phyloP scores from a whole-genome alignment of 1,139 yeast species.

The Meyerozyma sp. region DNA sequence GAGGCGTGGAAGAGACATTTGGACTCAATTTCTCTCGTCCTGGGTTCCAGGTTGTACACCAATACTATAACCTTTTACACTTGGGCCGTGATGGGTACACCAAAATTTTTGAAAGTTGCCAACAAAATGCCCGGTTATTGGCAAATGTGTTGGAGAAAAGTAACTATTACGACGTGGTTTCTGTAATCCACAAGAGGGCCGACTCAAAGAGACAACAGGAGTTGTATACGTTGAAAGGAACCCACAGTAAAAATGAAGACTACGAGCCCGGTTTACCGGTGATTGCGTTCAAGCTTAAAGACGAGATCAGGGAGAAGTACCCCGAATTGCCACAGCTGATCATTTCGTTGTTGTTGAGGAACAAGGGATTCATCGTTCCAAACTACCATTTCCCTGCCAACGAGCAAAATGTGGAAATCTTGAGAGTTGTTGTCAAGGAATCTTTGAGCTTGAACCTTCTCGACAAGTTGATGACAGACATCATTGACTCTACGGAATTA shows the following conservation, averaged over 20 bases:
- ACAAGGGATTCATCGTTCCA: constrained; percentile 84
- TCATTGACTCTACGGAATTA: constrained; percentile 50
- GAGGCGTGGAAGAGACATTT: constrained; percentile 85
- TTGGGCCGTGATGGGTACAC: constrained; percentile 69
- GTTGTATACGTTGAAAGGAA: constrained; percentile 19
- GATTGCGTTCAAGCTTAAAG: constrained; percentile 74
- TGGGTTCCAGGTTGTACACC: constrained; percentile 85
- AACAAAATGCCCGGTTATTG: constrained; percentile 66
- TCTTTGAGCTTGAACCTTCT: constrained; percentile 68
- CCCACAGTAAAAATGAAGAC: constrained; percentile 23
- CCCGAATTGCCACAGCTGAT: constrained; percentile 86
- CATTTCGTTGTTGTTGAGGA: constrained; percentile 66
- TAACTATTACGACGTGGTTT: constrained; percentile 65
- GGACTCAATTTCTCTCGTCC: constrained; percentile 88
- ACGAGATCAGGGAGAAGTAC: constrained; percentile 49
- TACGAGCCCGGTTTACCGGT: constrained; percentile 83
- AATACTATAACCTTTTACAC: constrained; percentile 72
- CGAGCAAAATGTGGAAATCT: constrained; percentile 53
- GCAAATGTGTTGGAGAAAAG: constrained; percentile 62
- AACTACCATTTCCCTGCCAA: constrained; percentile 79
- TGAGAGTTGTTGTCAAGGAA: constrained; percentile 80
- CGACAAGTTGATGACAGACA: constrained; percentile 66
- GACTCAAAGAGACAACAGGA: constrained; percentile 7
- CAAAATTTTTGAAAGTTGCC: constrained; percentile 54
- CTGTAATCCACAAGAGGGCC: constrained; percentile 65